Evolutionary conservation across 2,329 filamentous ascomycete species (phyloP).

Genomic region (Helminthosporium solani): DNA sequence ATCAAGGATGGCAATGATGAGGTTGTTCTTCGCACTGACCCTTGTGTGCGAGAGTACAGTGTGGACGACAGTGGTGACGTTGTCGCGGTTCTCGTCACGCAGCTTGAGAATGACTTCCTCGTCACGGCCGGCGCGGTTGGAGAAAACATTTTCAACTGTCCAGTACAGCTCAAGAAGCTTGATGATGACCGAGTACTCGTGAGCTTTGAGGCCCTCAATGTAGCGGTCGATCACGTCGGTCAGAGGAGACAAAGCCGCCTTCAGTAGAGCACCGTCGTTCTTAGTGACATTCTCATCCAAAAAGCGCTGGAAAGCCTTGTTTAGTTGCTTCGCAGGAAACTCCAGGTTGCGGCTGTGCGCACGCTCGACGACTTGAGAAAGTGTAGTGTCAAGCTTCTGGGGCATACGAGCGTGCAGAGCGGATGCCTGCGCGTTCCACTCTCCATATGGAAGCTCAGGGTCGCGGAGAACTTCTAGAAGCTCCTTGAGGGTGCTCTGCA

Average conservation of each 20-base stretch:
- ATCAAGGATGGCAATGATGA: conserved; percentile 87
- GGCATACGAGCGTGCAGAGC: conserved; percentile 98
- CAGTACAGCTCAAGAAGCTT: conserved; percentile 79
- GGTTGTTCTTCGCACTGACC: conserved; percentile 89
- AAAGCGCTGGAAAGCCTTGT: conserved; percentile 84
- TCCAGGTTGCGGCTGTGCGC: conserved; percentile 75
- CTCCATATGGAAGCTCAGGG: conserved; percentile 88
- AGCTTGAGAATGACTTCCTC: conserved; percentile 93
- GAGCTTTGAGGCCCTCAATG: conserved; percentile 81
- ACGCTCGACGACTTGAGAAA: conserved; percentile 83
- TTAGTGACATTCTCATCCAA: conserved; percentile 78
- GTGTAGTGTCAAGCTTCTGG: conserved; percentile 79
- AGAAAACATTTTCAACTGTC: conserved; percentile 83
- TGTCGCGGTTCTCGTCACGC: conserved; percentile 94
- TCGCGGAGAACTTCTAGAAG: conserved; percentile 88
- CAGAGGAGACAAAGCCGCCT: conserved; percentile 71
- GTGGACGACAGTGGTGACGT: conserved; percentile 79
- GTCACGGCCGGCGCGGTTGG: conserved; percentile 78
- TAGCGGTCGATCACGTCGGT: conserved; percentile 77
- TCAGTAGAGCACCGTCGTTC: conserved; percentile 72
- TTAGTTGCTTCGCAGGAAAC: conserved; percentile 86
- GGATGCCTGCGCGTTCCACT: conserved; percentile 94
- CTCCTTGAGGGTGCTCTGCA: conserved; percentile 82
- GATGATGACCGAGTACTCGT: conserved; percentile 82
- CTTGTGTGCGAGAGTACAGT: conserved; percentile 92